Conservation (phyloP, 2,329 filamentous ascomycete species). For the Talaromyces sp. region DNA sequence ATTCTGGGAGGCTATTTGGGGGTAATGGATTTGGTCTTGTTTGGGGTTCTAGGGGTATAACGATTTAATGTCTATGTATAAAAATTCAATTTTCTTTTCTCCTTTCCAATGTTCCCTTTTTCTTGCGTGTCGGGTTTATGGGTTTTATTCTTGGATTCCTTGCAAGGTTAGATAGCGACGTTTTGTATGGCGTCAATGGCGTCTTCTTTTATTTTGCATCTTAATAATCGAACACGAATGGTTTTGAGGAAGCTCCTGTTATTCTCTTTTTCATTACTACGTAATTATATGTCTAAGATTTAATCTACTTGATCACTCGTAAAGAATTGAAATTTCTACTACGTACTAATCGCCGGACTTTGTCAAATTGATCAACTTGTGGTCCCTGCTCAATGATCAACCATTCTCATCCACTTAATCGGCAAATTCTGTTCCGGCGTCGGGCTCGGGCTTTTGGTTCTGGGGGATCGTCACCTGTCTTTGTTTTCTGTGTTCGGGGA, state of each 20-base stretch:
- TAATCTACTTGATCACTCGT: too few relatives aligned
- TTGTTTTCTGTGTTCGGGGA: not conserved
- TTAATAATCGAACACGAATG: not conserved
- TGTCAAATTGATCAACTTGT: too few relatives aligned
- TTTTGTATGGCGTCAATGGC: not conserved
- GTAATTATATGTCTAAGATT: not conserved
- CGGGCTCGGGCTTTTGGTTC: not conserved
- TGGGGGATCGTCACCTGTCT: not conserved
- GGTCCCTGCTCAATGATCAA: too few relatives aligned
- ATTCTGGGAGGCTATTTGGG: not conserved
- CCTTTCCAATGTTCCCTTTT: not conserved
- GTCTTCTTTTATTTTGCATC: not conserved
- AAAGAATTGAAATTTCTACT: too few relatives aligned
- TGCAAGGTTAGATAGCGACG: not conserved
- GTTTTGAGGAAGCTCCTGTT: not conserved
- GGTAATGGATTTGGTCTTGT: constrained; percentile 1
- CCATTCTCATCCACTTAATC: too few relatives aligned
- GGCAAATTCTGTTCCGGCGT: not conserved
- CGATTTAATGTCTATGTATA: constrained; percentile 4
- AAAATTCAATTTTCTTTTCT: not conserved
- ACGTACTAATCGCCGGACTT: too few relatives aligned
- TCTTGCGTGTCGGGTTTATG: not conserved
- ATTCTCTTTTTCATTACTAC: not conserved
- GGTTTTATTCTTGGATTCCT: not conserved
- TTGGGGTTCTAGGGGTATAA: not conserved